phyloP scores from a whole-genome alignment of 1,284 basidiomycete species.

The Singerocomus rubriflavus region DNA sequence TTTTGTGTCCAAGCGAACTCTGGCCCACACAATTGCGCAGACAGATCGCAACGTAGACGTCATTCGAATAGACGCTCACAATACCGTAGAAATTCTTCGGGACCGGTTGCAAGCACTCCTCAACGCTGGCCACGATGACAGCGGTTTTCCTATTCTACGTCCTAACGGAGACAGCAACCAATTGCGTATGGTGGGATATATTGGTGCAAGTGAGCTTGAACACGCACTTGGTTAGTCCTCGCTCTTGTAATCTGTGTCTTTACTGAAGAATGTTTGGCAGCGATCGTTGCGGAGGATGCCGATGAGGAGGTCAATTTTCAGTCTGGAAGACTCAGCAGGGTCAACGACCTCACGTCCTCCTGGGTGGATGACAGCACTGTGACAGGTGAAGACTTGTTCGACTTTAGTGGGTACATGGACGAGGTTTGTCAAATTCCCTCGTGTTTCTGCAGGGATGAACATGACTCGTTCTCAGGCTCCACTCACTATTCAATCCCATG shows the following conservation, averaged over 20 bases:
- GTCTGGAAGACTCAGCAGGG: conserved; percentile 40
- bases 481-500: conserved; percentile 76
- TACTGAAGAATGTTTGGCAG: conserved; percentile 37
- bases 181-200: conserved; percentile 83
- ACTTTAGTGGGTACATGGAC: conserved; percentile 90
- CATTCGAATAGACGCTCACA: conserved; percentile 63
- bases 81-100: conserved; percentile 70
- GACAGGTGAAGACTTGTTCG: conserved; percentile 60
- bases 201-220: conserved; percentile 90
- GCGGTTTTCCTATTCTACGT: conserved; percentile 84
- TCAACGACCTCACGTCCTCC: conserved; percentile 50
- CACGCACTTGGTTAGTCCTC: conserved; percentile 78
- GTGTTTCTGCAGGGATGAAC: not conserved
- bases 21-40: conserved; percentile 35
- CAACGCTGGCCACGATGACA: conserved; percentile 67
- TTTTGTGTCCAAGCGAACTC: not conserved
- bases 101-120: conserved; percentile 64
- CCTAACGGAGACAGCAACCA: conserved; percentile 44
- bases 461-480: conserved; percentile 60
- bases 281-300: conserved; percentile 72
- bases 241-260: not conserved
- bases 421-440: conserved; percentile 48
- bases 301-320: conserved; percentile 68
- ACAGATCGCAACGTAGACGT: conserved; percentile 61
- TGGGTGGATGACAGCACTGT: conserved; percentile 40